Base-by-base conservation (phyloP, 768 basidiomycete species). In the Melanogaster broomeanus region DNA sequence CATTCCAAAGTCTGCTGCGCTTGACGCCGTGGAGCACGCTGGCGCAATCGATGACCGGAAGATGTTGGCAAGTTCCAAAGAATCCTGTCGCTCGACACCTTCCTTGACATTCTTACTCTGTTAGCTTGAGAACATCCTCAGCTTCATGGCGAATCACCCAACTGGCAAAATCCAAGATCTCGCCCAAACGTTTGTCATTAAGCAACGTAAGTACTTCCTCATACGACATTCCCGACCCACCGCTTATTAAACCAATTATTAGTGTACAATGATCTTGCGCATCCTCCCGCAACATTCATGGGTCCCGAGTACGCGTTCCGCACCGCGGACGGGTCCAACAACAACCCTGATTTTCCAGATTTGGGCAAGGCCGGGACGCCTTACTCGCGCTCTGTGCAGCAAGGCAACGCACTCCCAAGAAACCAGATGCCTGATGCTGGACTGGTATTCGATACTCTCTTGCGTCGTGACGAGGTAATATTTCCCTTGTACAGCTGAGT, bases 191-290 rank as follows among this genome's bases (percentile, higher is more conserved):
- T 64, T 51, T 13, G 60, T 72, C 40, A 67, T 90, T 38, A 71
- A 83, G 60, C 72, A 82, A 28, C 61, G 90, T 90, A 52, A 54
- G 87, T 74, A 7, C 24, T n/a, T 18, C 16, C 4, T 12, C 16
- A 6, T 1, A 18, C 40, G n/a, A 2, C 3, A 15, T 19, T 15
- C 7, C 9, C 48, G 16, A 52, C 42, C 24, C 6, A 18, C 27
- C 49, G 11, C 49, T n/a, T 16, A 18, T 25, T 30, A 43, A 47
- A 18, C 21, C 18, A 5, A 33, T 55, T 15, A 19, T 2, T 57
- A 91, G 89, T 90, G 51, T 93, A 91, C 66, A 82, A 87, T 56
- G 93, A 94, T 66, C 78, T 96, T 15, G 68, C 82, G 0, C 92
- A 93, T 65, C 92, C 92, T 3, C 78, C 90, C 7, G 72, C 83